These are phyloP conservation scores for Blastobotrys petasosporus DNA, from an alignment of 1,139 yeast genomes.

Conservation along the genomic window DNA sequence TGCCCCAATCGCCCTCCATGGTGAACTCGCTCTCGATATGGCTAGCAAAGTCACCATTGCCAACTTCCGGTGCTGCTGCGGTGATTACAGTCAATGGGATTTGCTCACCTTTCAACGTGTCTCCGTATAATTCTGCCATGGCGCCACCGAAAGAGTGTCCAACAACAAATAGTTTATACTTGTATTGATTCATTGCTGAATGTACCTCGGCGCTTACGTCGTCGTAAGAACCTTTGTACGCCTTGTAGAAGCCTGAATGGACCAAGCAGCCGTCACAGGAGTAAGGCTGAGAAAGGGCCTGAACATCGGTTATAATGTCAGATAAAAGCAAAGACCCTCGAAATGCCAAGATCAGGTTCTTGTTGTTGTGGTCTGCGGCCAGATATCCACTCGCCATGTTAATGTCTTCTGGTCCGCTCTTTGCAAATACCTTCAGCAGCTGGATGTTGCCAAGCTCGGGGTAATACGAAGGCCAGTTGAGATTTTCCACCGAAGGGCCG, in stretches of 20 bases:
- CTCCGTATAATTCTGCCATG: conserved; percentile 5
- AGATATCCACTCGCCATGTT: conserved; percentile 4
- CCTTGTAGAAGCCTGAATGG: conserved; percentile 3
- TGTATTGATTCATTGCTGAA: not conserved
- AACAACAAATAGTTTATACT: conserved; percentile 2
- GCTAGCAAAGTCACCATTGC: conserved; percentile 1
- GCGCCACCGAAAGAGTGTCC: conserved; percentile 9
- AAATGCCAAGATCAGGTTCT: conserved; percentile 4
- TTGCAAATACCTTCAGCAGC: conserved; percentile 1
- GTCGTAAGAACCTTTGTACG: not conserved
- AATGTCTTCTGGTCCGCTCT: not conserved
- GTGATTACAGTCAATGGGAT: conserved; percentile 4
- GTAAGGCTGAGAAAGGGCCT: not conserved
- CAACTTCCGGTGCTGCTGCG: conserved; percentile 4
- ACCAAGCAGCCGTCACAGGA: not conserved
- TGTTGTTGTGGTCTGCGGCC: conserved; percentile 2
- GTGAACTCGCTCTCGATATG: conserved; percentile 1
- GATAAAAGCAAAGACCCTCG: not conserved
- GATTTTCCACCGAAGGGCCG: not conserved
- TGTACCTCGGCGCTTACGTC: not conserved
- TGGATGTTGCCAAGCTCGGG: not conserved
- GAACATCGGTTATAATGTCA: conserved; percentile 1
- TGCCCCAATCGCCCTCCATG: not conserved
- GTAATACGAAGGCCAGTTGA: not conserved
- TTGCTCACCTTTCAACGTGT: not conserved